Evolutionary conservation across 371 early-diverging fungal species (phyloP), one percentile per base, ranked within the genome.

Genomic region (Saksenaea vasiformis): DNA sequence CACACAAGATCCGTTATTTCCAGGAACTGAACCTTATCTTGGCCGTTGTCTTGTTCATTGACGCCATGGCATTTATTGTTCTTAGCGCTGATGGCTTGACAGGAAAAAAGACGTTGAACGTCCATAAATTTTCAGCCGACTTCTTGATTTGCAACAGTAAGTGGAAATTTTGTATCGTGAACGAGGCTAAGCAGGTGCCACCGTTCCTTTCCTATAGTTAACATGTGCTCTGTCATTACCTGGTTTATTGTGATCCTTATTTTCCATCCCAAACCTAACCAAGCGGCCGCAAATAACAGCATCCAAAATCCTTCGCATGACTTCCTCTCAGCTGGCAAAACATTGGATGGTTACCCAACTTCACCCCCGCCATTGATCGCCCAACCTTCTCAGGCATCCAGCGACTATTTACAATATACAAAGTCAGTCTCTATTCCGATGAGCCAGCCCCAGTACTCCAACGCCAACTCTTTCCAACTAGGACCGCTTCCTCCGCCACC

Each of bases 111-210:
- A 55, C 54, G 14, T 37, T 78, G n/a, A 81, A 78, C 56, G 56
- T 47, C 0, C 82, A 81, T 64, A 81, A 81, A 35, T 81, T 81
- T 44, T 67, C 77, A 2, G 78, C 82, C 0, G 82, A 81, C 60
- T 73, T 81, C 15, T 64, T 81, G 35, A 81, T 81, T 31, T 81
- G 82, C 47, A 78, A 79, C 61, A 78, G 78, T 78, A 78, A 61
- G 68, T 65, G 31, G 7, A 31, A 31, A 31, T 31, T 4, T 7
- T 31, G 44, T 36, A 41, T 41, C 14, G 14, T 31, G 31, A 14
- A 24, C 5, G 58, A 3, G 17, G n/a, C 10, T 27, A 22, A 5
- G 8, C 31, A 24, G 10, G 17, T 34, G 17, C 14, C 41, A 15
- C 47, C 11, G 37, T 1, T 47, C 36, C 43, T 62, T 19, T 37